Evolutionary conservation across 208 protist genomes (phyloP), one percentile per base, ranked within the genome.

Genomic region (Ichthyophonus hoferi): DNA sequence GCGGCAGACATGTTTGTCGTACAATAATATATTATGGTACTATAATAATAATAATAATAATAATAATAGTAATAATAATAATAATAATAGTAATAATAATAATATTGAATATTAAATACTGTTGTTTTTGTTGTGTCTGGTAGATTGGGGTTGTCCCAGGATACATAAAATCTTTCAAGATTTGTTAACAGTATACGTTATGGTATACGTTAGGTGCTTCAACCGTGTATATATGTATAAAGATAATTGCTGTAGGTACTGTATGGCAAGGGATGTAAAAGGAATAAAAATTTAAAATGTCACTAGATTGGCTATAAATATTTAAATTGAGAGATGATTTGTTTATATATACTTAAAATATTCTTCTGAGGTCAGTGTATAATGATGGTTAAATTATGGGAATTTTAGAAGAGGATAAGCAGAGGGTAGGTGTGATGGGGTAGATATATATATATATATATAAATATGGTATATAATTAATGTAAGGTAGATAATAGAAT

Each of bases 371-470:
- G 0, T 76, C 0, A 33, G 31, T 67, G 31, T 76, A 76, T 76
- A 76, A 33, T n/a, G 12, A 67, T 67, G 31, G 12, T n/a, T 67
- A 67, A n/a, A 67, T 67, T n/a, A 12, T 12, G 14, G 31, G 14
- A 67, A 12, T n/a, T 31, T 12, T 31, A 67, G 14, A 67, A 12
- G 31, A 67, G 50, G 14, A 67, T 31, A 67, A 12, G 31, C 31
- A 67, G 12, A 31, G 12, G 50, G 12, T n/a, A n/a, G 14, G 31
- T 76, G 14, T n/a, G 14, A 76, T 0, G 31, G 0, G 14, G 31
- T 76, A 76, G 31, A 67, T 67, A 67, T 67, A 76, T 76, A 76
- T 76, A 76, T 76, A 76, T 76, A 0, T 76, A 76, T 76, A 76
- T 76, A 76, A 67, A n/a, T n/a, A n/a, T n/a, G n/a, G n/a, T n/a